Percentiles rank a stretch among this genome's conserved stretches.
Evolutionary conservation across 441 rosid genomes (phyloP).

Genomic region (Francoa sonchifolia): DNA sequence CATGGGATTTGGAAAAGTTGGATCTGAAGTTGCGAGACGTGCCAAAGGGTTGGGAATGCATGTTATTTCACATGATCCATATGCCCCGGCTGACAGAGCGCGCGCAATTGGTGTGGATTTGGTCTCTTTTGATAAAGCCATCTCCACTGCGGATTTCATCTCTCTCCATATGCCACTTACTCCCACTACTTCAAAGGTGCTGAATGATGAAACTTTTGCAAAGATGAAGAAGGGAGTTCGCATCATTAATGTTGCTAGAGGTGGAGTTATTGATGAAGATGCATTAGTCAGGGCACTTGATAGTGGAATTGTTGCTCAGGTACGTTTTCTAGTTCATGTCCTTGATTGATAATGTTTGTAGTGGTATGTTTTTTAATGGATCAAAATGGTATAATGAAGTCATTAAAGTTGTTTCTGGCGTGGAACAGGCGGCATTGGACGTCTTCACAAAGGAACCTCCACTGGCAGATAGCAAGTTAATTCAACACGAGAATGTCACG

Average conservation of each 20-base stretch:
- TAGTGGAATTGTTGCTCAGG: slow-evolving; percentile 83
- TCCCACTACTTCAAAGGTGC: slow-evolving; percentile 55
- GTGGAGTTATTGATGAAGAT: slow-evolving; percentile 93
- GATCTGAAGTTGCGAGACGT: slow-evolving; percentile 85
- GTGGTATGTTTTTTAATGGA: background rate
- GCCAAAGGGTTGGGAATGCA: slow-evolving; percentile 97
- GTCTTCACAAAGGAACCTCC: slow-evolving; percentile 87
- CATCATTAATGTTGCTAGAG: slow-evolving; percentile 84
- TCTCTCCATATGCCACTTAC: slow-evolving; percentile 97
- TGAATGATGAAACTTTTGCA: slow-evolving; percentile 69
- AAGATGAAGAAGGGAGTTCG: slow-evolving; percentile 96
- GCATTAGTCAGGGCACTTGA: slow-evolving; percentile 84
- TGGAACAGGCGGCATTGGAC: slow-evolving; percentile 74
- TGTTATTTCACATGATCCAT: slow-evolving; percentile 90
- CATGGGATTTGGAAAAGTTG: slow-evolving; percentile 95
- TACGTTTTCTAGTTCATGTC: slow-evolving; percentile 1
- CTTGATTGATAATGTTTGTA: background rate
- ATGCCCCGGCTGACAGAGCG: slow-evolving; percentile 89
- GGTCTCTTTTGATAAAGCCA: slow-evolving; percentile 72
- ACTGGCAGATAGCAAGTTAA: slow-evolving; percentile 57
- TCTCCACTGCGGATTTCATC: slow-evolving; percentile 70
- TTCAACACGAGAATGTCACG: slow-evolving; percentile 72
- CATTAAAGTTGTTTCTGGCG: background rate
- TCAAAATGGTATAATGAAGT: background rate
- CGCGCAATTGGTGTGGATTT: slow-evolving; percentile 79